Evolutionary conservation across 2,329 filamentous ascomycete genomes (phyloP).

Genomic region (Ceratocystis smalleyi): DNA sequence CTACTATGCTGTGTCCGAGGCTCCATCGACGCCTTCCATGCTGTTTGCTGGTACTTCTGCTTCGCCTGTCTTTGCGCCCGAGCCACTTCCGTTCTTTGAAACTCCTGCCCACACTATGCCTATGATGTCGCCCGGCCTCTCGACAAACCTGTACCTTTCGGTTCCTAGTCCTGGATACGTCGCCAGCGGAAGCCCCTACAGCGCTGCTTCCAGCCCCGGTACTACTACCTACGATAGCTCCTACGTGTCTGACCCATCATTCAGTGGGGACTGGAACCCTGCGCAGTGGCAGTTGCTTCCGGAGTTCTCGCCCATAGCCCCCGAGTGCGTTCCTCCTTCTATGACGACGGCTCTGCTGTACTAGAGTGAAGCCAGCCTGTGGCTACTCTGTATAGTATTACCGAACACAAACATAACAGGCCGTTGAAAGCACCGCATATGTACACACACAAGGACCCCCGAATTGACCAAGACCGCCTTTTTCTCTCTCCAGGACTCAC

Average conservation of each 20-base stretch:
- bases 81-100: slow-evolving; percentile 7
- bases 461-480: slow-evolving; percentile 15
- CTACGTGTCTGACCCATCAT: slow-evolving; percentile 12
- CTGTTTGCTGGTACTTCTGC: slow-evolving; percentile 8
- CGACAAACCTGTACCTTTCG: slow-evolving; percentile 8
- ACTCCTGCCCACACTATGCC: slow-evolving; percentile 4
- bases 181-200: slow-evolving; percentile 10
- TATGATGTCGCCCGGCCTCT: slow-evolving; percentile 12
- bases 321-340: slow-evolving; percentile 16
- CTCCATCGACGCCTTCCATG: slow-evolving; percentile 3
- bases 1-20: slow-evolving; percentile 13
- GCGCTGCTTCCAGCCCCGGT: slow-evolving; percentile 12
- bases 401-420: neutral
- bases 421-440: neutral
- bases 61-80: slow-evolving; percentile 7
- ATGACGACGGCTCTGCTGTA: slow-evolving; percentile 13
- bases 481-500: slow-evolving; percentile 15
- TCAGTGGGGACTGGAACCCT: slow-evolving; percentile 3
- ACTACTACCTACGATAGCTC: slow-evolving; percentile 11
- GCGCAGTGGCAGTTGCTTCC: slow-evolving; percentile 8
- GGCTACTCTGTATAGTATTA: neutral
- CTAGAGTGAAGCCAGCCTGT: slow-evolving; percentile 8
- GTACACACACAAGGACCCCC: slow-evolving; percentile 5
- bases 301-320: slow-evolving; percentile 12
- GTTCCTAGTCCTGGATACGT: slow-evolving; percentile 12